Conservation (phyloP, 495 filamentous ascomycete genomes). For the Penicillium silybi region DNA sequence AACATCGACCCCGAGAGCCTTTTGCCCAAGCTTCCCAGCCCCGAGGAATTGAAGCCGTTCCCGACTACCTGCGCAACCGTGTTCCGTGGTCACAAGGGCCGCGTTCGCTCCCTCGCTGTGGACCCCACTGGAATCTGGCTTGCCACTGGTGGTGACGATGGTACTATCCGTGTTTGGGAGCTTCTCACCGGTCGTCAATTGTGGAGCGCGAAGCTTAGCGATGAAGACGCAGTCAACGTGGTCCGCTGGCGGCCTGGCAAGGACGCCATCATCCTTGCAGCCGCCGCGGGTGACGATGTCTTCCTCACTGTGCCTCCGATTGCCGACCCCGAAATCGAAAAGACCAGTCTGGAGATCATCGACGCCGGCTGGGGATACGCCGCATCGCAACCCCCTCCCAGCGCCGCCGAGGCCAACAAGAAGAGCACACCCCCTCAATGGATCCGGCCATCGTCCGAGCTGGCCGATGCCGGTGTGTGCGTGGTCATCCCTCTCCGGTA, state of each 20-base stretch:
- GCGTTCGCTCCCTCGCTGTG: constrained; percentile 76
- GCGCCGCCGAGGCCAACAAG: constrained; percentile 54
- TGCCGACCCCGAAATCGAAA: constrained; percentile 65
- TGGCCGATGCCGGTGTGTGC: constrained; percentile 73
- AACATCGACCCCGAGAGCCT: constrained; percentile 95
- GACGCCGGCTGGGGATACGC: constrained; percentile 90
- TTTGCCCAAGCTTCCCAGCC: constrained; percentile 90
- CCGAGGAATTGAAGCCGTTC: constrained; percentile 90
- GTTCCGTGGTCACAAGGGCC: constrained; percentile 83
- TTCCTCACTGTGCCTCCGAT: constrained; percentile 78
- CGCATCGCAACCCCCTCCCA: constrained; percentile 58
- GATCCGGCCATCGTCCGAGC: constrained; percentile 69
- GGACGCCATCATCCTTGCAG: constrained; percentile 76
- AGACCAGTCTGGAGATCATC: constrained; percentile 67
- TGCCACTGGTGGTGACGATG: constrained; percentile 92
- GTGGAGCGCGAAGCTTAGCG: constrained; percentile 75
- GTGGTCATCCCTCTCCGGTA: constrained; percentile 76
- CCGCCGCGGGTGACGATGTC: constrained; percentile 77
- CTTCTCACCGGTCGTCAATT: constrained; percentile 80
- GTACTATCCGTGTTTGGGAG: constrained; percentile 88
- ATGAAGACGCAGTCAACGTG: constrained; percentile 77
- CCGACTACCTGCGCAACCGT: constrained; percentile 81
- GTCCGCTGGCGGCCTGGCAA: constrained; percentile 87
- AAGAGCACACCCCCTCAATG: constrained; percentile 77
- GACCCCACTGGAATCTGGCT: constrained; percentile 74